Conservation (phyloP, 371 early-diverging fungal species). For the Vairimorpha necatrix region DNA sequence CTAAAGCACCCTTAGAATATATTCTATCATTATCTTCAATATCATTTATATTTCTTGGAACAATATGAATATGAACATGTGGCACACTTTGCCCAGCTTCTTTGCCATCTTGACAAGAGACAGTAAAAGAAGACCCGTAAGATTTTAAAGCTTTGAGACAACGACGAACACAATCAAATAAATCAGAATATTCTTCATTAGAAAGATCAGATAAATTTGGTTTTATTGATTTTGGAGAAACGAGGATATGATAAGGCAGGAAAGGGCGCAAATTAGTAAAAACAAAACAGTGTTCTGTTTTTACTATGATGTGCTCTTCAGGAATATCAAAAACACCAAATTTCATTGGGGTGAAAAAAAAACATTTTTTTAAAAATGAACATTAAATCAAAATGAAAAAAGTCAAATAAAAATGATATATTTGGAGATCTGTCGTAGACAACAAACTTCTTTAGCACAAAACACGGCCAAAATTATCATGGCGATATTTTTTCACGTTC, state of each 20-base stretch:
- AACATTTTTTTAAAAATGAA: slow-evolving; percentile 7
- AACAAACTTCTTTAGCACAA: too few relatives aligned
- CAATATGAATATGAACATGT: slow-evolving; percentile 85
- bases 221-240: slow-evolving; percentile 46
- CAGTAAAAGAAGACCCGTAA: slow-evolving; percentile 31
- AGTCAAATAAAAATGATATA: too few relatives aligned
- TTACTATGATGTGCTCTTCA: slow-evolving; percentile 42
- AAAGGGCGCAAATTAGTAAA: slow-evolving; percentile 53
- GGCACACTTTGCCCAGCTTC: slow-evolving; percentile 81
- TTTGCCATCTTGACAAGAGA: slow-evolving; percentile 69
- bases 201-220: slow-evolving; percentile 32
- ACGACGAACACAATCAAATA: slow-evolving; percentile 36
- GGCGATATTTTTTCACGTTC: too few relatives aligned
- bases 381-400: too few relatives aligned
- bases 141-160: slow-evolving; percentile 7
- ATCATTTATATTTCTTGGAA: slow-evolving; percentile 75
- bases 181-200: slow-evolving; percentile 42
- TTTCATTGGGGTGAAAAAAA: slow-evolving; percentile 37
- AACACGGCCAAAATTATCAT: too few relatives aligned
- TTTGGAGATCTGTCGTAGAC: too few relatives aligned
- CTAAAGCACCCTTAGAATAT: slow-evolving; percentile 38
- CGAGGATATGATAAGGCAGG: slow-evolving; percentile 51
- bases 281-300: slow-evolving; percentile 39
- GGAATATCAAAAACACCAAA: slow-evolving; percentile 44
- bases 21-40: slow-evolving; percentile 35